Percentiles rank a stretch among this genome's conserved stretches.
Conservation (phyloP, 2,329 filamentous ascomycete genomes). For the Gnomoniopsis smithogilvyi region DNA sequence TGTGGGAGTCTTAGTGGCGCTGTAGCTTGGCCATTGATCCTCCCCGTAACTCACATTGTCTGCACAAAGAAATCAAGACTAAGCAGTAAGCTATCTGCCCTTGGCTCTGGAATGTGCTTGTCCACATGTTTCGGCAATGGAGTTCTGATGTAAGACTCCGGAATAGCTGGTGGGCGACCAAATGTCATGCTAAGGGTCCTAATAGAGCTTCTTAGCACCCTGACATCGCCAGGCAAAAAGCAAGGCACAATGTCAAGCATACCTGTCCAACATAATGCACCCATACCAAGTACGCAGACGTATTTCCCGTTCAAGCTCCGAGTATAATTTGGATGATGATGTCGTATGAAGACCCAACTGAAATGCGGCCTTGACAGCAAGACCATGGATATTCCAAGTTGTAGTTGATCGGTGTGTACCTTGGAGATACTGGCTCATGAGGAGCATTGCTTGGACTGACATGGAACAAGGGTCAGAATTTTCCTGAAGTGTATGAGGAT, state of each 20-base stretch:
- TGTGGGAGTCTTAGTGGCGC: too few relatives aligned
- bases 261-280: slow-evolving; percentile 45
- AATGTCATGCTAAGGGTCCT: slow-evolving; percentile 50
- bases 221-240: not conserved
- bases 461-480: not conserved
- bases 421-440: slow-evolving; percentile 50
- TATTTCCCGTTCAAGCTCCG: slow-evolving; percentile 41
- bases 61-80: slow-evolving; percentile 29
- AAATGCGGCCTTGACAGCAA: slow-evolving; percentile 47
- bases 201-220: not conserved
- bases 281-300: slow-evolving; percentile 48
- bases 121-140: slow-evolving; percentile 27
- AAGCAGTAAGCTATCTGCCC: slow-evolving; percentile 10
- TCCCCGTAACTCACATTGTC: slow-evolving; percentile 27
- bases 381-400: slow-evolving; percentile 51
- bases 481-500: not conserved
- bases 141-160: slow-evolving; percentile 39
- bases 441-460: slow-evolving; percentile 44
- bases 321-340: slow-evolving; percentile 31
- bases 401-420: slow-evolving; percentile 50
- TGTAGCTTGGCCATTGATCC: too few relatives aligned
- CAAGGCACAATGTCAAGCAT: slow-evolving; percentile 1
- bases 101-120: not conserved
- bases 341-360: slow-evolving; percentile 49
- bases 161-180: slow-evolving; percentile 43